Percentiles rank a stretch among this genome's conserved stretches.
These are phyloP conservation scores for Scenedesmus sp. DNA, from an alignment of 163 green algal genomes.

Conservation along the genomic window DNA sequence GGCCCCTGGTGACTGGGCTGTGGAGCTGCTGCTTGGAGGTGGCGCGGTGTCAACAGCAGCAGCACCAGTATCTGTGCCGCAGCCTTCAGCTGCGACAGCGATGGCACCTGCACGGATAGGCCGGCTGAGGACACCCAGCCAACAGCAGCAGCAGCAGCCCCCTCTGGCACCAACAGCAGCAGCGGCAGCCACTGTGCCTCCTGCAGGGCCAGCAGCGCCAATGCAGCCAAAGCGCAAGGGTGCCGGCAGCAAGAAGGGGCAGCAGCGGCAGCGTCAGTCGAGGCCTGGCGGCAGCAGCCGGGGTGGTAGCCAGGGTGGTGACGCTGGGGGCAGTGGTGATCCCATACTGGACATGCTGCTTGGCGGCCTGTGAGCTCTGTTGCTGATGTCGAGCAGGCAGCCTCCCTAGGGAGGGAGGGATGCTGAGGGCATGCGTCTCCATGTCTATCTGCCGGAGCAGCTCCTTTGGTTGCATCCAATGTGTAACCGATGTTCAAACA, in stretches of 20 bases:
- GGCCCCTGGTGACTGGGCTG: background rate
- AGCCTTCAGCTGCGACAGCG: background rate
- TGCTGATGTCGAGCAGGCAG: background rate
- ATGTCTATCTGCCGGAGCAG: too few species aligned
- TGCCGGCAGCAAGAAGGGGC: background rate
- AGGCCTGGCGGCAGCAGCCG: background rate
- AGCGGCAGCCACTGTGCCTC: background rate
- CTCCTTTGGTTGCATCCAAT: too few species aligned
- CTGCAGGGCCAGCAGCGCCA: background rate
- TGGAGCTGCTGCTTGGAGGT: background rate
- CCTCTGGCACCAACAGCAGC: constrained; percentile 8
- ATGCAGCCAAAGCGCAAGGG: background rate
- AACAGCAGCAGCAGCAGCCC: background rate
- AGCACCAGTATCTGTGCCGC: background rate
- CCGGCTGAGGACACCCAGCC: background rate
- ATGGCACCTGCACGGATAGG: background rate
- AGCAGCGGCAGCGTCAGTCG: background rate
- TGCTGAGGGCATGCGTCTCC: too few species aligned
- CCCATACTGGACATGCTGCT: constrained; percentile 29
- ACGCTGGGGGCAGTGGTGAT: background rate
- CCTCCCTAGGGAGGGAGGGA: too few species aligned
- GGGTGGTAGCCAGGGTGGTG: background rate
- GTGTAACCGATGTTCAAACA: too few species aligned
- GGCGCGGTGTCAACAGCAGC: constrained; percentile 16
- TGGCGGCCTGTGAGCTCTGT: background rate